Conservation (phyloP, 176 grass and related monocot genomes). For the Areca catechu region DNA sequence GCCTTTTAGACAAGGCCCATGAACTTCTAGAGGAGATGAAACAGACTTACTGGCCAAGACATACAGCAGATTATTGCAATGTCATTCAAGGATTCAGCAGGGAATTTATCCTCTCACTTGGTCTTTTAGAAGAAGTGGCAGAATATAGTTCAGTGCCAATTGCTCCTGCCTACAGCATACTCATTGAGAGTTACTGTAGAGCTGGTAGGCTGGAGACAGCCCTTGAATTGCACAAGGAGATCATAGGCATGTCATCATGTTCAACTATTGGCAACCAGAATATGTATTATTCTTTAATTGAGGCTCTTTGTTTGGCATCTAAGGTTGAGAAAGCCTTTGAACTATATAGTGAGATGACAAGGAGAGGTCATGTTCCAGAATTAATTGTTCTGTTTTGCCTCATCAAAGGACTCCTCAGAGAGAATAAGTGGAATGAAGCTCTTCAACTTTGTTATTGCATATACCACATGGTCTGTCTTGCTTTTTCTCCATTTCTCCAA, state of each 20-base stretch:
- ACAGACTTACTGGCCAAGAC: slow-evolving; percentile 87
- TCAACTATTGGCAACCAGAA: slow-evolving; percentile 28
- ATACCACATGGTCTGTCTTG: slow-evolving; percentile 59
- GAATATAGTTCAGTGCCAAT: slow-evolving; percentile 41
- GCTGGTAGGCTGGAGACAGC: slow-evolving; percentile 69
- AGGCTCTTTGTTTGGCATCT: slow-evolving; percentile 69
- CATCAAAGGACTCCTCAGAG: slow-evolving; percentile 55
- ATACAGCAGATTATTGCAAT: slow-evolving; percentile 39
- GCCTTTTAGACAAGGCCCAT: slow-evolving; percentile 64
- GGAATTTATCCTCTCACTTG: slow-evolving; percentile 59
- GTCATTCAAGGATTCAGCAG: slow-evolving; percentile 76
- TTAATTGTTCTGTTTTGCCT: slow-evolving; percentile 62
- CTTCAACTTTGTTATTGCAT: slow-evolving; percentile 67
- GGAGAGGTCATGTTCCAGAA: slow-evolving; percentile 44
- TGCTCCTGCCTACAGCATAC: slow-evolving; percentile 61
- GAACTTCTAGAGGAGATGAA: slow-evolving; percentile 87
- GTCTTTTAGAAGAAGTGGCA: slow-evolving; percentile 59
- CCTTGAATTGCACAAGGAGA: slow-evolving; percentile 73
- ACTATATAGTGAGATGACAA: slow-evolving; percentile 71
- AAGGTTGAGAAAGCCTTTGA: slow-evolving; percentile 71
- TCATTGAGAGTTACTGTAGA: slow-evolving; percentile 74
- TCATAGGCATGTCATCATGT: slow-evolving; percentile 40
- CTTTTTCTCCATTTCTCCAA: background rate
- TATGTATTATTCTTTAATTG: slow-evolving; percentile 52
- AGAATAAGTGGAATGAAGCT: slow-evolving; percentile 77